These are phyloP conservation scores for Russula vinacea DNA, from an alignment of 768 basidiomycete species.

Conservation along the genomic window DNA sequence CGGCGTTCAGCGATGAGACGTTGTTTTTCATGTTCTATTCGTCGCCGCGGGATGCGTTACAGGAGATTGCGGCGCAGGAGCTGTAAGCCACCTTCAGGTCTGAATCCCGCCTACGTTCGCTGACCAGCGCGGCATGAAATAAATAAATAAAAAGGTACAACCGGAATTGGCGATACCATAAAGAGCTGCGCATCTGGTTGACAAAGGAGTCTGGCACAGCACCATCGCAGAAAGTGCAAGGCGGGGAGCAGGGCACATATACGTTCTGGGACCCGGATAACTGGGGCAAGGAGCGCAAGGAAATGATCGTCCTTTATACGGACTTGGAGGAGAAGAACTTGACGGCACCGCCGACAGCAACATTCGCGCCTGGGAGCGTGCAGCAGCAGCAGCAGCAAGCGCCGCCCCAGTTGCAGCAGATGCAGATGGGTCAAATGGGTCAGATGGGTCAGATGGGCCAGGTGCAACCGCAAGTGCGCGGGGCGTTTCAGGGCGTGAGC, in stretches of 20 bases:
- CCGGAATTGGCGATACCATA: constrained; percentile 95
- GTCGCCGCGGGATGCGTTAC: constrained; percentile 81
- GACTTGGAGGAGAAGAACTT: constrained; percentile 34
- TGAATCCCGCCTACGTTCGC: constrained; percentile 1
- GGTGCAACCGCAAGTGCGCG: constrained; percentile 29
- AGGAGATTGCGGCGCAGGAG: constrained; percentile 91
- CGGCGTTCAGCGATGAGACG: constrained; percentile 88
- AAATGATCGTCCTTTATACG: constrained; percentile 33
- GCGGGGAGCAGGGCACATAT: constrained; percentile 72
- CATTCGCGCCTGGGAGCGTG: constrained; percentile 14
- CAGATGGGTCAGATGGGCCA: constrained; percentile 16
- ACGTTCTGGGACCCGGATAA: constrained; percentile 43
- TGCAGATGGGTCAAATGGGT: constrained; percentile 24
- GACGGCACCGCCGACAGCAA: constrained; percentile 23
- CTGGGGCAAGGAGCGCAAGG: constrained; percentile 36
- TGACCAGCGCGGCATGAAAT: constrained; percentile 6
- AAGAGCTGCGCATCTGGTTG: constrained; percentile 76
- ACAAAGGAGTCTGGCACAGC: constrained; percentile 81
- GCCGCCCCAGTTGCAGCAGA: constrained; percentile 22
- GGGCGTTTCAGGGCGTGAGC: constrained; percentile 30
- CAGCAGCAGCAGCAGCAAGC: constrained; percentile 10
- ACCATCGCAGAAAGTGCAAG: constrained; percentile 69
- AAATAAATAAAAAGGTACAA: constrained; percentile 57
- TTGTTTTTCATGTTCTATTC: constrained; percentile 97
- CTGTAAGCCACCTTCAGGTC: constrained; percentile 54